Evolutionary conservation across 768 basidiomycete species (phyloP).

Genomic region (Boletellus ananiceps): DNA sequence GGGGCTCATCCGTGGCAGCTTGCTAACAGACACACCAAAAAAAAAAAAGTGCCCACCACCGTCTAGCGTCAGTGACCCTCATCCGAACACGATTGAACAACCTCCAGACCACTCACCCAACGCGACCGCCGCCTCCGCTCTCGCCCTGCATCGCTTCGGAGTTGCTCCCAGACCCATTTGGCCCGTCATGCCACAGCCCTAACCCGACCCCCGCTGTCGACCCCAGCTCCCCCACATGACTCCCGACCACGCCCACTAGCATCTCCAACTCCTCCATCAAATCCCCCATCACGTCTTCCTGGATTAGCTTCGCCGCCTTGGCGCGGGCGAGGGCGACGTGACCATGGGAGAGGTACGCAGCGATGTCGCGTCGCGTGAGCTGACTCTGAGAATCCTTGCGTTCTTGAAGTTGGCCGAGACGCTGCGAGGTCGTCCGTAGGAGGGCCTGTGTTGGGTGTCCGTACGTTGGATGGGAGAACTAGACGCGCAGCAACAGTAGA

Average conservation of each 20-base stretch:
- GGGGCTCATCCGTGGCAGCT: constrained; percentile 39
- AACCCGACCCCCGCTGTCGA: neutral
- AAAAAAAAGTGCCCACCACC: neutral
- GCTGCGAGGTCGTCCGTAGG: constrained; percentile 58
- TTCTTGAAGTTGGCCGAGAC: constrained; percentile 65
- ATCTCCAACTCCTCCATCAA: constrained; percentile 63
- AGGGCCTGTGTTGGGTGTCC: constrained; percentile 42
- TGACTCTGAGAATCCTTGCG: constrained; percentile 61
- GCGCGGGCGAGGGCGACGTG: constrained; percentile 60
- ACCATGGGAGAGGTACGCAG: constrained; percentile 57
- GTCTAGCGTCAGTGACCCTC: constrained; percentile 1
- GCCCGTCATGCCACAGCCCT: neutral
- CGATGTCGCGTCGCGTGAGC: constrained; percentile 64
- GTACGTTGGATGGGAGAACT: neutral
- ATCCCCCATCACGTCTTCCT: constrained; percentile 58
- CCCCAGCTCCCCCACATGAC: constrained; percentile 55
- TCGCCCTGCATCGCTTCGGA: neutral
- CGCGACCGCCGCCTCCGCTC: constrained; percentile 20
- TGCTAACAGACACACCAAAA: constrained; percentile 23
- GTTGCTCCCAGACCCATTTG: neutral
- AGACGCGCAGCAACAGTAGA: neutral
- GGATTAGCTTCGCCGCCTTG: constrained; percentile 65
- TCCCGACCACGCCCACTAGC: constrained; percentile 58
- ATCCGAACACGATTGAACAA: neutral
- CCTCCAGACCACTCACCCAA: constrained; percentile 26